Base-by-base conservation (phyloP, 805 yeast genomes). In the Wickerhamiella azymoides region DNA sequence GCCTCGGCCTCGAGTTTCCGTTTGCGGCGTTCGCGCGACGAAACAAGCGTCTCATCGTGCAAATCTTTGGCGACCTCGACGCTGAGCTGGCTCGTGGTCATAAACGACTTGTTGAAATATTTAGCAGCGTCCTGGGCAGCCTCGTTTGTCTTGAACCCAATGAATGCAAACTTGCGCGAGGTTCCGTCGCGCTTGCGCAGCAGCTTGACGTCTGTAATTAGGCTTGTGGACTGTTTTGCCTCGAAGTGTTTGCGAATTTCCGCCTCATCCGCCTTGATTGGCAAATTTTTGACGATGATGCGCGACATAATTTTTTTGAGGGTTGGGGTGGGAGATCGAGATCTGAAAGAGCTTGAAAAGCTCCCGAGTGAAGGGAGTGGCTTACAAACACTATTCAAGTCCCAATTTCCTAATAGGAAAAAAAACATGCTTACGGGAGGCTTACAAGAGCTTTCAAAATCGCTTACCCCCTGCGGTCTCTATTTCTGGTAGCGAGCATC, bases 151-250 rank as follows among this genome's bases (percentile, higher is more conserved):
- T 77, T 79, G 62, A 74, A 92, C 1, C 98, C 98, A 43, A 92
- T 69, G 56, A 92, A 92, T 6, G 95, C 97, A 69, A 92, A 92
- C 54, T 93, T 71, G 63, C 98, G 76, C 9, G 94, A 82, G 56
- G 80, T 81, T 21, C 98, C 98, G 53, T 75, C 76, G 54, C 80
- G 71, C 52, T 80, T 84, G 55, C 74, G 80, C 73, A 86, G 74
- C 32, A 92, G 69, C 62, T 83, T 85, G 33, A 84, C 88, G 71
- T 92, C 98, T 0, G 96, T 84, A 25, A 88, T 84, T 43, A 71
- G 68, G 10, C 84, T 83, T 46, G 70, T 51, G n/a, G 14, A 13
- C 21, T 33, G 30, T 21, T 18, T 10, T 11, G 54, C 50, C 33
- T 67, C 60, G 58, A 89, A 89, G 58, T 79, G 85, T 26, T 72